Base-by-base conservation (phyloP, 805 yeast species). In the Monosporozyma solicola region DNA sequence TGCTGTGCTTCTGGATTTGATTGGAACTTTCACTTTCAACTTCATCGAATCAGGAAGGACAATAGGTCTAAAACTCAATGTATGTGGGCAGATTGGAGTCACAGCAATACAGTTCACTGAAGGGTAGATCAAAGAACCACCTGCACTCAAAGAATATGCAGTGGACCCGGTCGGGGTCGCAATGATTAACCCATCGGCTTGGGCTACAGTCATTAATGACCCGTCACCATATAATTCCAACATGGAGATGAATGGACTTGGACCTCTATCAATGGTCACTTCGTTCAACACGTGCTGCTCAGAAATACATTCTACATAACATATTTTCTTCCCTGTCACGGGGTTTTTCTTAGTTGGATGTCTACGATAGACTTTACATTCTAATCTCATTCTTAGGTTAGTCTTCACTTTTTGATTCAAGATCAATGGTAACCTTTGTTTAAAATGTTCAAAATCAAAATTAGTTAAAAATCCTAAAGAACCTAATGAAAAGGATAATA, bases 131-230 rank as follows among this genome's bases (percentile, higher is more conserved):
- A 91, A 76, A 1, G 96, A 85, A 1, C 97, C 97, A 8, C 97
- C 97, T 0, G 97, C 97, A 44, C 95, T 84, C 48, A 91, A 74
- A 1, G 96, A 88, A 68, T 91, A 91, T 0, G 97, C 97, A 0
- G 98, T 91, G 0, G 96, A 88, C 0, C 97, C 97, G 0, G 97
- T 89, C 8, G 97, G 97, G 0, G 97, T 90, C 0, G 96, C 92
- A 33, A 90, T 77, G 51, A 91, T 90, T 16, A 90, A 73, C 0
- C 97, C 97, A 70, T 90, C 97, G 1, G 96, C 96, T 66, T 88
- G 96, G 1, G 92, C 94, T 27, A 87, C 84, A 0, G 97, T 91
- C 51, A 90, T 72, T 32, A 90, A 71, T 5, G 87, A 80, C 24
- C 86, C 91, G 68, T 91, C 92, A 3, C 96, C 96, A 61, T 86